Conservation (phyloP, 2,329 filamentous ascomycete species). For the Ramularia endophylla region DNA sequence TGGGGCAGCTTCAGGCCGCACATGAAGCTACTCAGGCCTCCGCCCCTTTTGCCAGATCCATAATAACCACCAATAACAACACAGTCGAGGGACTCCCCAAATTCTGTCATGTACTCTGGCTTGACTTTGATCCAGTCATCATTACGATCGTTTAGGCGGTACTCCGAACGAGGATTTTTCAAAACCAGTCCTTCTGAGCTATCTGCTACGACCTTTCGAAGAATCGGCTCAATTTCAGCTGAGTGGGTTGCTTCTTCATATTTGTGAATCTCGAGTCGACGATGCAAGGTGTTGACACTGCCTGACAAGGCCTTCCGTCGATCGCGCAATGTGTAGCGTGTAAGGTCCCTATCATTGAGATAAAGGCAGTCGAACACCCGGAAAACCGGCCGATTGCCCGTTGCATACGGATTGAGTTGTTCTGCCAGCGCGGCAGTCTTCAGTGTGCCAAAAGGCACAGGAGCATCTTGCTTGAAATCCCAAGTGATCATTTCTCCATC, state of each 20-base stretch:
- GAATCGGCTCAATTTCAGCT: conserved; percentile 68
- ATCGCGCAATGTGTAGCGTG: conserved; percentile 75
- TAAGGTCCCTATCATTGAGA: conserved; percentile 74
- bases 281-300: conserved; percentile 62
- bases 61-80: conserved; percentile 89
- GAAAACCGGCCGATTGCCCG: conserved; percentile 68
- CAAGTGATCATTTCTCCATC: conserved; percentile 99
- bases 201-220: conserved; percentile 78
- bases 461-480: conserved; percentile 79
- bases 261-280: conserved; percentile 76
- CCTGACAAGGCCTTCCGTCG: conserved; percentile 68
- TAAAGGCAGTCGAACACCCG: conserved; percentile 88
- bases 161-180: conserved; percentile 86
- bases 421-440: conserved; percentile 84
- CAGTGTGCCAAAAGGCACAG: conserved; percentile 84
- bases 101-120: conserved; percentile 96
- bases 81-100: conserved; percentile 87
- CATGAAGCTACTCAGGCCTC: conserved; percentile 77
- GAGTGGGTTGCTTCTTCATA: conserved; percentile 61
- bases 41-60: conserved; percentile 78
- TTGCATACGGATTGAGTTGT: conserved; percentile 63
- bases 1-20: conserved; percentile 59
- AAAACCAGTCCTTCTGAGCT: conserved; percentile 88
- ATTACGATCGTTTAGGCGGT: conserved; percentile 81
- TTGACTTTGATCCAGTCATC: conserved; percentile 99